A percentile compares a stretch with the other conserved stretches of the same genome.
phyloP scores from a whole-genome alignment of 805 yeast genomes.

The Candida orba region DNA sequence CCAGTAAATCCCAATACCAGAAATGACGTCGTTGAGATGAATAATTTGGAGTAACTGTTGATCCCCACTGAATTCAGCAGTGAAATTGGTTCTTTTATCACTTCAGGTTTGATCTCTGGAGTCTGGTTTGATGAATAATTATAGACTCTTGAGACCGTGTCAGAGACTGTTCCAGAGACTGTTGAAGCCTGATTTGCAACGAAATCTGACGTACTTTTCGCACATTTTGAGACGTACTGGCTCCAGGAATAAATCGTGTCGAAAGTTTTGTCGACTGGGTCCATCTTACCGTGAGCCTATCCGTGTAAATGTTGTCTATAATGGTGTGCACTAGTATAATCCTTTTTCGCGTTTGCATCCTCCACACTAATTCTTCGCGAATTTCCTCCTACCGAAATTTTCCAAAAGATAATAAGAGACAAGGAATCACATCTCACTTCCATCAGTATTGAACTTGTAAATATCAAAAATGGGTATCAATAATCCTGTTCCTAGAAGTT shows the following conservation, averaged over 20 bases:
- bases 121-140: background rate
- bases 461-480: slow-evolving; percentile 60
- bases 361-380: too few relatives aligned
- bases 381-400: background rate
- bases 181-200: background rate
- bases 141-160: background rate
- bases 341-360: too few relatives aligned
- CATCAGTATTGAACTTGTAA: too few relatives aligned
- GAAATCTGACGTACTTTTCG: background rate
- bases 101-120: background rate
- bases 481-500: slow-evolving; percentile 90
- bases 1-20: background rate
- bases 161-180: background rate
- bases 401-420: background rate
- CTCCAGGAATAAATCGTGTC: slow-evolving; percentile 12
- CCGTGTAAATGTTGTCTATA: too few relatives aligned
- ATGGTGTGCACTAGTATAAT: too few relatives aligned
- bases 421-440: too few relatives aligned
- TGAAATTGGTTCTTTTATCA: background rate
- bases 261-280: slow-evolving; percentile 15
- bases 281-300: slow-evolving; percentile 3
- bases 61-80: background rate
- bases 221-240: slow-evolving; percentile 1
- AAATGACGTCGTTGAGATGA: background rate
- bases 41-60: background rate